phyloP scores from a whole-genome alignment of 2,329 filamentous ascomycete genomes.

The Nothomitra cinnamomea region DNA sequence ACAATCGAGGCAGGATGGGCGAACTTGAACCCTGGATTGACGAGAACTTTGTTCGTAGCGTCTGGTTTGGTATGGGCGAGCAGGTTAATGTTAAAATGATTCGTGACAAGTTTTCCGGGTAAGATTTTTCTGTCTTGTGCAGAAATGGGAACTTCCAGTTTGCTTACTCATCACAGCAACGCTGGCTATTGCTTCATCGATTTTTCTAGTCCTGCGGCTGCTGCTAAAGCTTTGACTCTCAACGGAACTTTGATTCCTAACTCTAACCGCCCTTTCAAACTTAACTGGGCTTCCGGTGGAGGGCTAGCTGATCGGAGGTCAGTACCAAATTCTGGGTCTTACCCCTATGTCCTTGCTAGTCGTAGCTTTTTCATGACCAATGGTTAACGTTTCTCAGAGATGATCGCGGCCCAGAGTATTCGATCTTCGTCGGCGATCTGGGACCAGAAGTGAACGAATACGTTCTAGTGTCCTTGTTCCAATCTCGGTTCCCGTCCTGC shows the following conservation, averaged over 20 bases:
- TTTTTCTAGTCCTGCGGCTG: slow-evolving; percentile 66
- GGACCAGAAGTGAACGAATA: slow-evolving; percentile 98
- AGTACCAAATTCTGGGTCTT: slow-evolving; percentile 15
- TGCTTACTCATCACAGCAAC: slow-evolving; percentile 43
- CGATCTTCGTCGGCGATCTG: slow-evolving; percentile 94
- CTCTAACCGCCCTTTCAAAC: slow-evolving; percentile 88
- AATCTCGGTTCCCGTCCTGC: slow-evolving; percentile 89
- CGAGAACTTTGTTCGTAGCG: slow-evolving; percentile 91
- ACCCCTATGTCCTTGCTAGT: not conserved
- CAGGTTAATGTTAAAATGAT: slow-evolving; percentile 99
- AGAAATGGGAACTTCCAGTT: not conserved
- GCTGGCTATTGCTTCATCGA: slow-evolving; percentile 98
- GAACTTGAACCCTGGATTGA: slow-evolving; percentile 99
- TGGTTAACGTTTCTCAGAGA: slow-evolving; percentile 39
- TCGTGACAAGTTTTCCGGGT: slow-evolving; percentile 97
- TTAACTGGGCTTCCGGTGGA: slow-evolving; percentile 97
- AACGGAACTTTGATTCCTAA: slow-evolving; percentile 87
- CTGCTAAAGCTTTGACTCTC: slow-evolving; percentile 75
- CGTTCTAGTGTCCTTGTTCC: slow-evolving; percentile 91
- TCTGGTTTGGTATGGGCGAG: slow-evolving; percentile 88
- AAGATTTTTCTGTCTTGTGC: slow-evolving; percentile 20
- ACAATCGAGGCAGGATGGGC: slow-evolving; percentile 59
- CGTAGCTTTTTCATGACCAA: not conserved
- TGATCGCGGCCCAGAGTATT: slow-evolving; percentile 89
- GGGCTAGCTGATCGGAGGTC: slow-evolving; percentile 86